A percentile compares a stretch with the other conserved stretches of the same genome.
These are phyloP conservation scores for Apophysomyces variabilis DNA, from an alignment of 371 early-diverging fungal species.

Conservation along the genomic window DNA sequence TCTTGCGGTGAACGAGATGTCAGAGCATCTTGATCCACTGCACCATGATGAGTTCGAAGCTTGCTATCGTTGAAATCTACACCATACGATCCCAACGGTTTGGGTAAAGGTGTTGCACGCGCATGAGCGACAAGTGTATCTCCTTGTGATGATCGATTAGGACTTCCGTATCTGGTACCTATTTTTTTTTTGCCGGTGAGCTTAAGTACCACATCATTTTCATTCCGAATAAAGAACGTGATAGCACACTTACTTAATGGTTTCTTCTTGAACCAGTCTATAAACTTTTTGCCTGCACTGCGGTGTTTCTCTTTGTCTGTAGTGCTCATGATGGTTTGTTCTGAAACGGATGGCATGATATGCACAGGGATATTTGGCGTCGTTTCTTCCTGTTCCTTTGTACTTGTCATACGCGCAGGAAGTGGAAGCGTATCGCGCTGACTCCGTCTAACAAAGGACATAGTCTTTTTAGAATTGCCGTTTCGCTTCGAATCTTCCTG, in stretches of 20 bases:
- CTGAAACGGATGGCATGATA: slow-evolving; percentile 39
- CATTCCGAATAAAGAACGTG: not conserved
- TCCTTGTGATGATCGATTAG: slow-evolving; percentile 14
- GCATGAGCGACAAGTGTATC: slow-evolving; percentile 1
- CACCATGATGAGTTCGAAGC: slow-evolving; percentile 79
- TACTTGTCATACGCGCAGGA: slow-evolving; percentile 18
- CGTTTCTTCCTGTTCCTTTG: not conserved
- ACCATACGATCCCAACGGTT: slow-evolving; percentile 23
- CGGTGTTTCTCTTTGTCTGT: slow-evolving; percentile 42
- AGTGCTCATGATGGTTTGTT: slow-evolving; percentile 28
- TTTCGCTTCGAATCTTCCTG: slow-evolving; percentile 21
- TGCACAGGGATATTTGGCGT: not conserved
- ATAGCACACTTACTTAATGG: slow-evolving; percentile 53
- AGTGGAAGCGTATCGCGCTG: slow-evolving; percentile 26
- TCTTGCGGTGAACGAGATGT: slow-evolving; percentile 76
- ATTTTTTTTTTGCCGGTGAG: not conserved
- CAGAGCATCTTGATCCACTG: slow-evolving; percentile 77
- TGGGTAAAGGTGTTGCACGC: slow-evolving; percentile 5
- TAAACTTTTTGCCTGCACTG: slow-evolving; percentile 67
- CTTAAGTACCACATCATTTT: not conserved
- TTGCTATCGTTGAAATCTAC: slow-evolving; percentile 51
- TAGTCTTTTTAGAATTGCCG: slow-evolving; percentile 13
- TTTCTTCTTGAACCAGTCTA: slow-evolving; percentile 75
- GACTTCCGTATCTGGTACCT: slow-evolving; percentile 3
- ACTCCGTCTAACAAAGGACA: slow-evolving; percentile 17